These are phyloP conservation scores for Suhomyces ambrosiae DNA, from an alignment of 1,139 yeast species.

Conservation along the genomic window DNA sequence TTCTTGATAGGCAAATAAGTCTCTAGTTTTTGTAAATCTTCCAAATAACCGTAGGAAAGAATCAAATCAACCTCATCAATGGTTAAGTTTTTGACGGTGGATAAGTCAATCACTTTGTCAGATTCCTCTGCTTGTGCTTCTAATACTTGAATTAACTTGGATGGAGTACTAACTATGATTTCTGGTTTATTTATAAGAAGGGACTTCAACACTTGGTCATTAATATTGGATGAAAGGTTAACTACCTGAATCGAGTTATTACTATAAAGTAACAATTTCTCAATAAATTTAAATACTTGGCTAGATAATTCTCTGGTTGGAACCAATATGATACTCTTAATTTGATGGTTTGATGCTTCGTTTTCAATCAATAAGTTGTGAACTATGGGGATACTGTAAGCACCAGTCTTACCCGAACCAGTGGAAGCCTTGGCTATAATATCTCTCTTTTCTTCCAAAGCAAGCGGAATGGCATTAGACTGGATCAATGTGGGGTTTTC, in stretches of 20 bases:
- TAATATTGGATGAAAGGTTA: slow-evolving; percentile 72
- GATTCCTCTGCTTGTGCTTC: slow-evolving; percentile 45
- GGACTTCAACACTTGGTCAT: slow-evolving; percentile 73
- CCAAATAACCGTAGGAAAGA: slow-evolving; percentile 86
- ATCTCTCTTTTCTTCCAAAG: slow-evolving; percentile 83
- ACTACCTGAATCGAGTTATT: slow-evolving; percentile 65
- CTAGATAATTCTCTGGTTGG: slow-evolving; percentile 86
- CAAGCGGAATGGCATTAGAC: slow-evolving; percentile 88
- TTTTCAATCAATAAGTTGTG: slow-evolving; percentile 56
- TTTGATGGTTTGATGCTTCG: slow-evolving; percentile 26
- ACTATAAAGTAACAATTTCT: slow-evolving; percentile 69
- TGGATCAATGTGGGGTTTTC: slow-evolving; percentile 88
- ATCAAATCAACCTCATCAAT: slow-evolving; percentile 96
- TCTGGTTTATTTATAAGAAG: slow-evolving; percentile 76
- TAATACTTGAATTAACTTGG: slow-evolving; percentile 64
- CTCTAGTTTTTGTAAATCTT: slow-evolving; percentile 72
- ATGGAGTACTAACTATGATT: slow-evolving; percentile 85
- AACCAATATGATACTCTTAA: slow-evolving; percentile 66
- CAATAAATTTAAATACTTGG: slow-evolving; percentile 76
- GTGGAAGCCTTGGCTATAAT: slow-evolving; percentile 87
- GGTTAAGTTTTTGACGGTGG: slow-evolving; percentile 66
- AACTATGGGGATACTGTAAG: slow-evolving; percentile 77
- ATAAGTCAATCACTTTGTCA: slow-evolving; percentile 45
- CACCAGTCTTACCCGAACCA: slow-evolving; percentile 90
- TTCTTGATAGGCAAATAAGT: slow-evolving; percentile 68